Evolutionary conservation across 202 grass and related monocot genomes (phyloP).

Genomic region (Panicum hallii): DNA sequence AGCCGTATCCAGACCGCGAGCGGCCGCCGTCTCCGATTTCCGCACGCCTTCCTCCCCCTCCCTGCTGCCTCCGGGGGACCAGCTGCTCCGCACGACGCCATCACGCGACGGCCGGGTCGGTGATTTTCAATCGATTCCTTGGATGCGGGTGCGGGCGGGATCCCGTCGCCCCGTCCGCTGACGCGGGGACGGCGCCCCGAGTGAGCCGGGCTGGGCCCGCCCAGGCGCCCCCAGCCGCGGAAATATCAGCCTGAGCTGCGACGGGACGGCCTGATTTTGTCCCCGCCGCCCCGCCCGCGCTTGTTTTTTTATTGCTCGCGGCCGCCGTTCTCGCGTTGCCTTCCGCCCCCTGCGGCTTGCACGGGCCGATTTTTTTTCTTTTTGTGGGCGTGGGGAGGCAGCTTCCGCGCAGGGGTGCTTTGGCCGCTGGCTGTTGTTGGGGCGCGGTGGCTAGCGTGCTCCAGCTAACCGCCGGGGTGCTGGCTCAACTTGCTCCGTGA

Average conservation of each 20-base stretch:
- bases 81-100: slow-evolving; percentile 2
- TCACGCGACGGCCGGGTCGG: background rate
- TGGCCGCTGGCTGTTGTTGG: background rate
- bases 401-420: background rate
- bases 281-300: background rate
- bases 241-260: background rate
- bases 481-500: background rate
- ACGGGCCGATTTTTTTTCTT: background rate
- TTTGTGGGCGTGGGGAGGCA: background rate
- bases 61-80: background rate
- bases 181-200: background rate
- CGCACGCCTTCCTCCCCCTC: slow-evolving; percentile 11
- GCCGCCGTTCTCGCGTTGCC: slow-evolving; percentile 6
- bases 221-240: background rate
- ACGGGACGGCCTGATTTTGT: background rate
- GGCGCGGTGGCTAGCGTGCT: background rate
- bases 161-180: background rate
- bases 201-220: background rate
- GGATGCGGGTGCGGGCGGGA: background rate
- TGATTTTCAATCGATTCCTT: background rate
- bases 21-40: slow-evolving; percentile 29
- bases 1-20: slow-evolving; percentile 20
- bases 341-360: background rate
- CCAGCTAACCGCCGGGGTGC: slow-evolving; percentile 9
- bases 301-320: background rate